Evolutionary conservation across 768 basidiomycete genomes (phyloP), one percentile per base, ranked within the genome.

Genomic region (Rhizopogon roseolus): DNA sequence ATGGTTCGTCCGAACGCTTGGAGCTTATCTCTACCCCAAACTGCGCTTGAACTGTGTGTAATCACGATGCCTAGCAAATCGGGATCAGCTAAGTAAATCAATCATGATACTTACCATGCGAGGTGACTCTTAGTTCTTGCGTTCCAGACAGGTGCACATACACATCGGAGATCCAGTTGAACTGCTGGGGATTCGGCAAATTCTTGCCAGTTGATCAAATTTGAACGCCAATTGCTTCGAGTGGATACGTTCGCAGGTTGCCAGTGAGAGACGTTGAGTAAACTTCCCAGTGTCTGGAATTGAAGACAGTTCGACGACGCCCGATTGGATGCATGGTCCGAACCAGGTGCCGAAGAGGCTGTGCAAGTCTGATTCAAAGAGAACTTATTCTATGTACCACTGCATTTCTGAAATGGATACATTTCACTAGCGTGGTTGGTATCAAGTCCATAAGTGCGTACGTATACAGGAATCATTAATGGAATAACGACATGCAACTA

Each of bases 351-450:
- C 22, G 22, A 22, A 27, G 9, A 19, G 7, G 25, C 25, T 28
- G n/a, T 32, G 27, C 16, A 16, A 11, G 9, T 29, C n/a, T 44
- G 27, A 16, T 16, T 5, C 13, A 32, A 22, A 22, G 22, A 22
- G 22, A 22, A 22, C 1, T 22, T 22, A 22, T 22, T 22, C 22
- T 22, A 22, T 22, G 22, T 22, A 22, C 22, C 22, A 22, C 22
- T 22, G 22, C 22, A 3, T 22, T 22, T 22, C 22, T 22, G 29
- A 34, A 46, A 34, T 46, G 45, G 7, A 46, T 46, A 29, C 45
- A 46, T 46, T 34, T 19, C 29, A 46, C 44, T 46, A 46, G 29
- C 45, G 45, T 46, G 45, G 13, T 46, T 46, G 45, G 45, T 34
- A 34, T 46, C 45, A 34, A 46, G 45, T 46, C 29, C 45, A 29